Percentiles rank a stretch among this genome's conserved stretches.
Evolutionary conservation across 1,139 yeast species (phyloP).

Genomic region (Pichia terricola): DNA sequence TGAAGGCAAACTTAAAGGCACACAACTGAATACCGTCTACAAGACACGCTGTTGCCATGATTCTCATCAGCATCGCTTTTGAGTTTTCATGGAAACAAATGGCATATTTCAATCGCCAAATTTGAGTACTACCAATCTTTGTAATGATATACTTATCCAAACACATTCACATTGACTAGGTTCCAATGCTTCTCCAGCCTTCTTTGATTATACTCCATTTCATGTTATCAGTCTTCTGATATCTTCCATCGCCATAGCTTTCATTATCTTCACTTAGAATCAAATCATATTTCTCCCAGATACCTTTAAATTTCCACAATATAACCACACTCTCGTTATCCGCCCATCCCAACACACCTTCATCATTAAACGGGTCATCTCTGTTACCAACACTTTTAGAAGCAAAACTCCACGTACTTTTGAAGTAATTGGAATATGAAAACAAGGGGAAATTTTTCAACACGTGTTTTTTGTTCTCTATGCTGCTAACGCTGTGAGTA

Average conservation of each 20-base stretch:
- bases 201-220: constrained; percentile 58
- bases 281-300: constrained; percentile 81
- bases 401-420: constrained; percentile 85
- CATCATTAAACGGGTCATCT: constrained; percentile 33
- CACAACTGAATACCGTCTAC: no score
- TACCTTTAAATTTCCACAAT: constrained; percentile 61
- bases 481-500: no score
- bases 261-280: background rate
- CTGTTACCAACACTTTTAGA: constrained; percentile 54
- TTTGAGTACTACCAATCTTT: no score
- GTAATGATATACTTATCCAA: no score
- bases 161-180: no score
- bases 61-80: no score
- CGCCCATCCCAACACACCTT: constrained; percentile 73
- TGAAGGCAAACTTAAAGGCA: no score
- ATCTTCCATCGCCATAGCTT: background rate
- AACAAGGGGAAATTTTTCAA: constrained; percentile 59
- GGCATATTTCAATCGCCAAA: no score
- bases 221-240: constrained; percentile 10
- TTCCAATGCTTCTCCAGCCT: constrained; percentile 60
- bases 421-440: constrained; percentile 45
- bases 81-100: no score
- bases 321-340: constrained; percentile 57
- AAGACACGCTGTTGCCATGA: no score
- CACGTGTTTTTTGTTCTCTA: constrained; percentile 53